Evolutionary conservation across 1,284 basidiomycete genomes (phyloP).

Genomic region (Tremellales sp.): DNA sequence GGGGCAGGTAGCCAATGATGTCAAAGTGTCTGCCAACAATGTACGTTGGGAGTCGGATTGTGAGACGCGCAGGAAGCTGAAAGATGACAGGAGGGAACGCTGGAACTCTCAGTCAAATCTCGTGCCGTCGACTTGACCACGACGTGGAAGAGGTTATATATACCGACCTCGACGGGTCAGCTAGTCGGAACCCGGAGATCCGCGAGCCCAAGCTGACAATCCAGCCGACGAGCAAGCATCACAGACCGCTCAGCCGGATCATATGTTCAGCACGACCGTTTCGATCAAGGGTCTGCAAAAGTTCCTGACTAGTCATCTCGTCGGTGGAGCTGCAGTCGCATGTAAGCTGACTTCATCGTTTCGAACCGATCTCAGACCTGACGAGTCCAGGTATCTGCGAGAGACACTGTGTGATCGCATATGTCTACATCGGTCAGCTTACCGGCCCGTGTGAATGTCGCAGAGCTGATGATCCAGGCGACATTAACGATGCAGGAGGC

Average conservation of each 20-base stretch:
- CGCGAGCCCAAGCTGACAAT: constrained; percentile 1
- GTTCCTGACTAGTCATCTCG: constrained; percentile 75
- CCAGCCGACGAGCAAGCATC: constrained; percentile 45
- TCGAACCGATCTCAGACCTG: background rate
- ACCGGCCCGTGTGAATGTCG: background rate
- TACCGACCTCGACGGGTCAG: constrained; percentile 60
- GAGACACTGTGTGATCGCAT: constrained; percentile 78
- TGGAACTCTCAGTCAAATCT: constrained; percentile 62
- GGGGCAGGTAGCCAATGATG: constrained; percentile 66
- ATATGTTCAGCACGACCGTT: constrained; percentile 64
- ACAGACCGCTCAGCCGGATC: constrained; percentile 49
- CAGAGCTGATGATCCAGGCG: constrained; percentile 48
- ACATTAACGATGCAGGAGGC: constrained; percentile 72
- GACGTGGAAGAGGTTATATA: constrained; percentile 68
- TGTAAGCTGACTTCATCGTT: constrained; percentile 53
- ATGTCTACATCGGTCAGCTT: constrained; percentile 70
- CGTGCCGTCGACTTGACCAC: constrained; percentile 71
- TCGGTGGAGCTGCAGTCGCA: constrained; percentile 81
- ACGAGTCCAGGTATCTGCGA: constrained; percentile 71
- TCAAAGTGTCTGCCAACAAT: constrained; percentile 55
- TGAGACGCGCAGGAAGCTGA: constrained; percentile 3
- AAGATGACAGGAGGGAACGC: constrained; percentile 36
- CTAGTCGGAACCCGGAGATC: background rate
- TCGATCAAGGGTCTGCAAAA: constrained; percentile 73
- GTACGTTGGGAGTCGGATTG: constrained; percentile 16